Conservation (phyloP, 306 rosid genomes). For the Calophaca sinica region DNA sequence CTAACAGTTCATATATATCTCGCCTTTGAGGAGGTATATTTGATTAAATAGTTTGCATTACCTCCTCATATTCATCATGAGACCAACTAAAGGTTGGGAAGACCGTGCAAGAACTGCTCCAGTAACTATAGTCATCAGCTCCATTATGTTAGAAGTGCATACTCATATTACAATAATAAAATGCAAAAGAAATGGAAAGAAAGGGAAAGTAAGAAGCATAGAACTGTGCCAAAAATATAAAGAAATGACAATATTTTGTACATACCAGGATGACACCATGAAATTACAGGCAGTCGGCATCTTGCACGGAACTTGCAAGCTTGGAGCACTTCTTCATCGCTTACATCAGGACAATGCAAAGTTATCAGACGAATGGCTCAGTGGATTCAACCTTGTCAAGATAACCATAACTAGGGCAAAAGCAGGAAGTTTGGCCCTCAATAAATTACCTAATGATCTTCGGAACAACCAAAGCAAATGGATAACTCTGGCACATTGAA, state of each 20-base stretch:
- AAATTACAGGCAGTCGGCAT: constrained; percentile 87
- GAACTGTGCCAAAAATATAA: constrained; percentile 31
- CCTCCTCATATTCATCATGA: constrained; percentile 99
- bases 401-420: constrained; percentile 33
- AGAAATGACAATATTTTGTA: constrained; percentile 17
- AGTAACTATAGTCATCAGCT: constrained; percentile 59
- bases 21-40: constrained; percentile 26
- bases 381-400: constrained; percentile 40
- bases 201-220: constrained; percentile 36
- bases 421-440: constrained; percentile 40
- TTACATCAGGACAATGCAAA: constrained; percentile 52
- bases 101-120: constrained; percentile 99
- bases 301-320: constrained; percentile 91
- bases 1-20: constrained; percentile 2
- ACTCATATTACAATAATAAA: constrained; percentile 28
- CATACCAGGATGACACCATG: constrained; percentile 95
- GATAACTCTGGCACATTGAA: constrained; percentile 83
- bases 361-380: constrained; percentile 36
- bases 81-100: constrained; percentile 96
- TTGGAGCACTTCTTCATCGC: constrained; percentile 89
- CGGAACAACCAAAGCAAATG: constrained; percentile 94
- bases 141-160: constrained; percentile 41
- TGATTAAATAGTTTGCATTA: constrained; percentile 52
- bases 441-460: constrained; percentile 70
- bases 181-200: constrained; percentile 37